Evolutionary conservation across 148 eudicot genomes (phyloP).

Genomic region (Pouteria glomerata): DNA sequence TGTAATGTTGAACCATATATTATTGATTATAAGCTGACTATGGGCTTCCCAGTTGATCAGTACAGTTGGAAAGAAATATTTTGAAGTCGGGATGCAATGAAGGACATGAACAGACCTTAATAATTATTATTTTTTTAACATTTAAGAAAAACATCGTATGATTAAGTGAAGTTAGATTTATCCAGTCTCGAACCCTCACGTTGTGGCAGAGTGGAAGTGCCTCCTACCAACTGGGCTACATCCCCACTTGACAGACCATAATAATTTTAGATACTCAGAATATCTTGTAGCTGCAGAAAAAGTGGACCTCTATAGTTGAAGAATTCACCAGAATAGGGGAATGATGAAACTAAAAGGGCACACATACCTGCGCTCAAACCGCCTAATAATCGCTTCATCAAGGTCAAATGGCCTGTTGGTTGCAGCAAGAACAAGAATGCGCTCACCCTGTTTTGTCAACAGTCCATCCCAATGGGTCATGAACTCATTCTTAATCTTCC

Average conservation of each 20-base stretch:
- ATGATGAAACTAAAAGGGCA: background rate
- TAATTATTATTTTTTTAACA: too few relatives aligned
- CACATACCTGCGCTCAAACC: conserved; percentile 88
- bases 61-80: background rate
- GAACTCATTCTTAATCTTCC: conserved; percentile 91
- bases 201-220: too few relatives aligned
- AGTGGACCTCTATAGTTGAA: background rate
- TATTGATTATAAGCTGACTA: background rate
- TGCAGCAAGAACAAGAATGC: conserved; percentile 92
- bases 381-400: conserved; percentile 89
- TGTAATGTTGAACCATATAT: background rate
- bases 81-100: background rate
- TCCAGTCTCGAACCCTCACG: too few relatives aligned
- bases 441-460: conserved; percentile 73
- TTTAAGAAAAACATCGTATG: too few relatives aligned
- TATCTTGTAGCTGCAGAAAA: background rate
- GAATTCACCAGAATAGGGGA: background rate
- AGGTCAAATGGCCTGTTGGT: conserved; percentile 94
- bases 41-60: background rate
- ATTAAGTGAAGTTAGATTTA: too few relatives aligned
- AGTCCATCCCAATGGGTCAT: conserved; percentile 98
- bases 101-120: background rate
- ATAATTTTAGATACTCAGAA: background rate
- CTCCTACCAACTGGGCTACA: too few relatives aligned
- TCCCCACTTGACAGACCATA: too few relatives aligned